Evolutionary conservation across 140 eudicot species (phyloP).

Genomic region (Stevia rebaudiana): DNA sequence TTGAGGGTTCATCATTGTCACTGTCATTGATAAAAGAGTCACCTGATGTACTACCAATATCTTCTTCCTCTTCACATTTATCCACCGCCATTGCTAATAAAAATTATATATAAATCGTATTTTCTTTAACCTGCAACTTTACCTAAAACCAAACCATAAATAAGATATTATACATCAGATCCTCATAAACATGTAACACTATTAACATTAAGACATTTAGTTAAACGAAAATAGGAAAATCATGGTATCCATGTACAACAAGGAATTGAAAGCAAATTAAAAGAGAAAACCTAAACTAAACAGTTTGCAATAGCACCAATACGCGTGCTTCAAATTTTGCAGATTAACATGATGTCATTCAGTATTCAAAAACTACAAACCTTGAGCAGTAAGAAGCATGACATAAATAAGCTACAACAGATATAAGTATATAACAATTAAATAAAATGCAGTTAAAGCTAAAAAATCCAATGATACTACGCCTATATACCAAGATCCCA

Average conservation of each 20-base stretch:
- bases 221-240: not conserved
- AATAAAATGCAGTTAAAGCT: not conserved
- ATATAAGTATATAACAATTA: not conserved
- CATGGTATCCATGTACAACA: not conserved
- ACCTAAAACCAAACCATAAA: conserved; percentile 8
- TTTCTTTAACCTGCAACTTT: conserved; percentile 10
- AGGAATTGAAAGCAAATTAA: not conserved
- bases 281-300: too few relatives aligned
- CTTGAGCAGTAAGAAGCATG: not conserved
- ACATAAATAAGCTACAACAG: not conserved
- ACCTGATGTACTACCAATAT: conserved; percentile 30
- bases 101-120: not conserved
- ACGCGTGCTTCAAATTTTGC: too few relatives aligned
- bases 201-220: not conserved
- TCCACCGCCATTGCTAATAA: conserved; percentile 22
- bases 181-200: conserved; percentile 3
- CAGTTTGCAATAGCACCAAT: too few relatives aligned
- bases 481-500: too few relatives aligned
- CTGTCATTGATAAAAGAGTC: conserved; percentile 48
- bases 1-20: conserved; percentile 38
- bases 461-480: not conserved
- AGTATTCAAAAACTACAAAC: not conserved
- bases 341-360: not conserved
- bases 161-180: conserved; percentile 1
- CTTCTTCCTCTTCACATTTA: conserved; percentile 42